Evolutionary conservation across 139 green algal species (phyloP).

Genomic region (Haematococcus sp.): DNA sequence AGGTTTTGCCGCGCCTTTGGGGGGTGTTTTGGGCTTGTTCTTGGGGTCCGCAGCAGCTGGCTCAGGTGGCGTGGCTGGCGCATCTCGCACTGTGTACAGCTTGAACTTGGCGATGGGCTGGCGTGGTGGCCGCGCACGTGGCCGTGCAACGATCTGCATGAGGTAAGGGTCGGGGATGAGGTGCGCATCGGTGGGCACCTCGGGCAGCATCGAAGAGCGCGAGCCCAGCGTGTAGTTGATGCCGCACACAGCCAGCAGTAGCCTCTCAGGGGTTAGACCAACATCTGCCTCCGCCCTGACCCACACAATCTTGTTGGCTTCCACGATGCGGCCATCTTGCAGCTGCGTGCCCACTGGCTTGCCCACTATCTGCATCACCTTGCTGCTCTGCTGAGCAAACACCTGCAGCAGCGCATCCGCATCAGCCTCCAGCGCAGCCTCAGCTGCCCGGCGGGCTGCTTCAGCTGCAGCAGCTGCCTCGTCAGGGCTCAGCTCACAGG

Average conservation of each 20-base stretch:
- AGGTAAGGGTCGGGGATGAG: slow-evolving; percentile 57
- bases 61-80: not conserved
- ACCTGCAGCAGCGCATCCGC: not conserved
- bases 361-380: not conserved
- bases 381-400: slow-evolving; percentile 4
- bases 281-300: not conserved
- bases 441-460: not conserved
- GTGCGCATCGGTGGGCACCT: slow-evolving; percentile 30
- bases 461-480: slow-evolving; percentile 6
- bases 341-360: not conserved
- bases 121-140: slow-evolving; percentile 27
- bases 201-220: slow-evolving; percentile 39
- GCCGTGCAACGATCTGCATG: slow-evolving; percentile 40
- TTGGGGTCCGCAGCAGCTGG: not conserved
- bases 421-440: not conserved
- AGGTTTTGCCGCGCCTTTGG: slow-evolving; percentile 6
- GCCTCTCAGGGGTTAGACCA: slow-evolving; percentile 4
- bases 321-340: slow-evolving; percentile 5
- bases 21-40: slow-evolving; percentile 2
- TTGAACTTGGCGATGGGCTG: slow-evolving; percentile 47
- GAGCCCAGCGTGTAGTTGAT: slow-evolving; percentile 45
- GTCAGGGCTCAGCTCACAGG: not conserved
- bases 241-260: slow-evolving; percentile 35
- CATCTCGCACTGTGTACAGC: slow-evolving; percentile 35
- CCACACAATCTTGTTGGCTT: slow-evolving; percentile 1